A percentile compares a stretch with the other conserved stretches of the same genome.
These are phyloP conservation scores for Nicotiana undulata DNA, from an alignment of 257 asterid genomes.

Conservation along the genomic window DNA sequence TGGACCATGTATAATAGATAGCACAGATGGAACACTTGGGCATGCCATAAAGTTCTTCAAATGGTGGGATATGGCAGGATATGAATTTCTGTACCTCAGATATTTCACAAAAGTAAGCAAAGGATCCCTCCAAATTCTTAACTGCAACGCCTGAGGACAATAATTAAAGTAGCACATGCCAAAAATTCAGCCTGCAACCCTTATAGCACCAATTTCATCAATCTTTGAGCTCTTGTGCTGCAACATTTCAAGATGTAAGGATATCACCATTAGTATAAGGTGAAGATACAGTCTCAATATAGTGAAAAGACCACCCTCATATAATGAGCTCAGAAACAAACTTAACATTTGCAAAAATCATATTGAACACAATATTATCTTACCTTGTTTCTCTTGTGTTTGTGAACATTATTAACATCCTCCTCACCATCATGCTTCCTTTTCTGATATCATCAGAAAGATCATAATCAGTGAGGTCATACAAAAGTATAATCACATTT, in stretches of 20 bases:
- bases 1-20: background rate
- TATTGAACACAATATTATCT: background rate
- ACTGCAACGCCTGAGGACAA: constrained; percentile 51
- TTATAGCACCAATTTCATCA: constrained; percentile 81
- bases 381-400: constrained; percentile 79
- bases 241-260: constrained; percentile 31
- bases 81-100: constrained; percentile 47
- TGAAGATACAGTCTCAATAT: background rate
- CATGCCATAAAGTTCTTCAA: constrained; percentile 11
- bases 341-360: background rate
- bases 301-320: background rate
- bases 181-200: constrained; percentile 70
- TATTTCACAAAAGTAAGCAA: constrained; percentile 43
- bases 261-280: constrained; percentile 15
- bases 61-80: constrained; percentile 12
- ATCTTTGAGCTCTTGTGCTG: constrained; percentile 97
- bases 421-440: constrained; percentile 68
- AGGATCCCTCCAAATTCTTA: constrained; percentile 52
- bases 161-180: constrained; percentile 26
- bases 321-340: background rate
- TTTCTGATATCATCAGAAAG: constrained; percentile 35
- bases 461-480: background rate
- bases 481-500: background rate
- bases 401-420: constrained; percentile 41
- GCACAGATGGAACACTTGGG: constrained; percentile 12